Conservation (phyloP, 768 basidiomycete genomes). For the Pilatotrama ljubarskyi region DNA sequence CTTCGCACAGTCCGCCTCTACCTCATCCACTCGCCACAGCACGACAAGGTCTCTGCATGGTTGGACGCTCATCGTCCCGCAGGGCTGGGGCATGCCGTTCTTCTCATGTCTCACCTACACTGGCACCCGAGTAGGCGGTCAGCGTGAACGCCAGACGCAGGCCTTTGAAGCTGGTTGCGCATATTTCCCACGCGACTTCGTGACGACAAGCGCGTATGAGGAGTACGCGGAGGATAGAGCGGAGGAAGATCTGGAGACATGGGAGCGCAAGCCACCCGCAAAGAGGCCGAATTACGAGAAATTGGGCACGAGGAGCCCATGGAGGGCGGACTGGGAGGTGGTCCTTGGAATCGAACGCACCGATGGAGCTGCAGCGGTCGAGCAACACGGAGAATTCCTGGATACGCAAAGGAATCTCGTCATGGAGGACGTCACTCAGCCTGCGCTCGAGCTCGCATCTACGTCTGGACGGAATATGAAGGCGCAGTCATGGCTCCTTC, state of each 20-base stretch:
- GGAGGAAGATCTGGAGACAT: conserved; percentile 54
- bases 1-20: conserved; percentile 15
- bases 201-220: conserved; percentile 55
- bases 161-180: conserved; percentile 75
- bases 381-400: conserved; percentile 36
- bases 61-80: conserved; percentile 84
- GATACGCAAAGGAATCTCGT: conserved; percentile 57
- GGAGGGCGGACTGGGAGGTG: conserved; percentile 72
- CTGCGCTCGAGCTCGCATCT: neutral
- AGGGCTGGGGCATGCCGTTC: conserved; percentile 92
- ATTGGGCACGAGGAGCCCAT: conserved; percentile 68
- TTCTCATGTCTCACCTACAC: conserved; percentile 80
- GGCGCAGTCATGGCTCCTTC: conserved; percentile 67
- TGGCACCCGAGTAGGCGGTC: conserved; percentile 82
- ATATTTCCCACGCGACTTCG: conserved; percentile 84
- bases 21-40: conserved; percentile 5
- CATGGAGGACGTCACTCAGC: conserved; percentile 6
- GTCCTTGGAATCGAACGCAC: conserved; percentile 52
- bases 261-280: conserved; percentile 84
- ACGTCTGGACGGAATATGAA: conserved; percentile 1
- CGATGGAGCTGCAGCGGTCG: neutral
- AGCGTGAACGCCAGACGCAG: conserved; percentile 80
- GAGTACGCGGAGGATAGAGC: conserved; percentile 50
- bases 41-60: conserved; percentile 56
- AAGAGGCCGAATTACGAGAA: conserved; percentile 76